These are phyloP conservation scores for Plasmodium vinckei DNA, from an alignment of 169 alveolate genomes.

Conservation along the genomic window DNA sequence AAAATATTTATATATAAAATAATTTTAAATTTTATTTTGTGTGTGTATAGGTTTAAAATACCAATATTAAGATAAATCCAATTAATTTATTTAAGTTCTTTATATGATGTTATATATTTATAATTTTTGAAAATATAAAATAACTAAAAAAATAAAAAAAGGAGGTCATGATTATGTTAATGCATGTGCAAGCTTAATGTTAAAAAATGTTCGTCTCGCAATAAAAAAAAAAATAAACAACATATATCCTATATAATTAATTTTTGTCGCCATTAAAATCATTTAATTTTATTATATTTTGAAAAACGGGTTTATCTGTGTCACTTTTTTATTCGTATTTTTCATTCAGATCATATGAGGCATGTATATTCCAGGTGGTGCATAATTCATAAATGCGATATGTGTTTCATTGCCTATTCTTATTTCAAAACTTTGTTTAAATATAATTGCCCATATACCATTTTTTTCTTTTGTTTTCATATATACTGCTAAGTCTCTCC, in stretches of 20 bases:
- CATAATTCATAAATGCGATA: slow-evolving; percentile 69
- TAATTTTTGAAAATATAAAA: neutral
- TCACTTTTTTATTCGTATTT: neutral
- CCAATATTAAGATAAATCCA: neutral
- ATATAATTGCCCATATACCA: slow-evolving; percentile 62
- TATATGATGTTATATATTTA: neutral
- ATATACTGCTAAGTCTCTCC: slow-evolving; percentile 63
- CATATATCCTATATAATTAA: too few relatives aligned
- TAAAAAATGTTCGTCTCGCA: too few relatives aligned
- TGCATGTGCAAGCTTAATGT: too few relatives aligned
- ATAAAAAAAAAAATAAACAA: too few relatives aligned
- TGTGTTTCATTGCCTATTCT: slow-evolving; percentile 58
- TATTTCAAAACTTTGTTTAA: slow-evolving; percentile 58
- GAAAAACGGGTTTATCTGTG: neutral
- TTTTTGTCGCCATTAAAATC: too few relatives aligned
- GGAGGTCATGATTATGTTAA: too few relatives aligned
- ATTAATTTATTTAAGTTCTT: neutral
- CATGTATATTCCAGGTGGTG: slow-evolving; percentile 48
- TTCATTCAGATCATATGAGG: slow-evolving; percentile 31
- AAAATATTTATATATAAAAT: too few relatives aligned
- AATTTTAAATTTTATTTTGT: too few relatives aligned
- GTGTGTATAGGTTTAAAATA: neutral
- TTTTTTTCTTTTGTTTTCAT: slow-evolving; percentile 39
- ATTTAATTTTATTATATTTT: too few relatives aligned
- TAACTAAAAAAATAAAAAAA: slow-evolving; percentile 8